phyloP scores from a whole-genome alignment of 2,329 filamentous ascomycete species.

The Cladosporium cucumerinum region DNA sequence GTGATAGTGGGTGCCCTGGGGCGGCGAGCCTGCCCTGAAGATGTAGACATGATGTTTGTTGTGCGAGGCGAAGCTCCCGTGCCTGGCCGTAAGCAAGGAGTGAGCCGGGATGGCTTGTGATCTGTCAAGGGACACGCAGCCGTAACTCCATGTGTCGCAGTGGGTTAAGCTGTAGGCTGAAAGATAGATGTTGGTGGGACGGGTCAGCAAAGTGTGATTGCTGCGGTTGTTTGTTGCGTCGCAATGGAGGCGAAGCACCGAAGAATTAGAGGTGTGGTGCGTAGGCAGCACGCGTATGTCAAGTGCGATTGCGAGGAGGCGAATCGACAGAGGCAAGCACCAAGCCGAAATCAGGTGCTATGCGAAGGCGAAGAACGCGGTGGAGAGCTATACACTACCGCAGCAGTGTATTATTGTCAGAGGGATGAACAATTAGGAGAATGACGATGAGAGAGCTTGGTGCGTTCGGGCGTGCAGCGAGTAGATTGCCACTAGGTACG shows the following conservation, averaged over 20 bases:
- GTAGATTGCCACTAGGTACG: background rate
- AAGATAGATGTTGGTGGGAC: conserved; percentile 1
- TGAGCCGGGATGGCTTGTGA: background rate
- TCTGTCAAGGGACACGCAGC: conserved; percentile 4
- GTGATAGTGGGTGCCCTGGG: conserved; percentile 50
- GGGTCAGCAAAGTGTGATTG: background rate
- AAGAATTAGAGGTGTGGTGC: background rate
- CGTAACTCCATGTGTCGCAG: background rate
- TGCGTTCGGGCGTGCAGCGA: background rate
- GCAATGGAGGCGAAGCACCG: conserved; percentile 2
- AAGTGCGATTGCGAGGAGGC: conserved; percentile 4
- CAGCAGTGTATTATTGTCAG: background rate
- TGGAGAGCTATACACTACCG: background rate
- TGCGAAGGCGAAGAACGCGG: background rate
- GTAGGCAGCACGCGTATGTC: background rate
- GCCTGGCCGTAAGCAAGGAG: conserved; percentile 1
- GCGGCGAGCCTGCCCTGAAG: conserved; percentile 15
- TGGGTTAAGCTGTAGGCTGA: background rate
- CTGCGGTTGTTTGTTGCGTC: conserved; percentile 1
- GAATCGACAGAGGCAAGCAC: background rate
- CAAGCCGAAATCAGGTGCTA: background rate
- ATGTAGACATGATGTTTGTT: background rate
- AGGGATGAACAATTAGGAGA: background rate
- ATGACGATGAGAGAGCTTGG: background rate
- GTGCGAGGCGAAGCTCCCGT: background rate